Conservation (phyloP, 2,329 filamentous ascomycete genomes). For the Aureobasidium subglaciale region DNA sequence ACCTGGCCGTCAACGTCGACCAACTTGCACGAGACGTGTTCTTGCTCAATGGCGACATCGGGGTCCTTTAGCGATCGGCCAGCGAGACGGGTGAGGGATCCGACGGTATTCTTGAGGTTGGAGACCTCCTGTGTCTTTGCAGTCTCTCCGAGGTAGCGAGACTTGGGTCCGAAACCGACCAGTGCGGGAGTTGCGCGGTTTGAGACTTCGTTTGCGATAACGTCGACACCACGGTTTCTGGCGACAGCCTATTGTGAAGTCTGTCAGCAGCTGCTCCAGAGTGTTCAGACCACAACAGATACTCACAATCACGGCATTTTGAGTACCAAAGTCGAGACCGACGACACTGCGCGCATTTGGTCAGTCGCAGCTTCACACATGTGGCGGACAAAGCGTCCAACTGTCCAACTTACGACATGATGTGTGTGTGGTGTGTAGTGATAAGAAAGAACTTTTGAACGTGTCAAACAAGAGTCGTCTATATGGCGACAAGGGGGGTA, state of each 20-base stretch:
- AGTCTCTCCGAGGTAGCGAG: slow-evolving; percentile 85
- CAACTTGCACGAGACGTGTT: slow-evolving; percentile 78
- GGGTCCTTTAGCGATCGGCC: slow-evolving; percentile 83
- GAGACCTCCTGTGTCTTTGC: slow-evolving; percentile 99
- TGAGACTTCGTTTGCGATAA: slow-evolving; percentile 98
- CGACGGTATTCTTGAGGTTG: slow-evolving; percentile 98
- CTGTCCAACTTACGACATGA: slow-evolving; percentile 1
- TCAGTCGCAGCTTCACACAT: slow-evolving; percentile 17
- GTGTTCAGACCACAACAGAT: neutral
- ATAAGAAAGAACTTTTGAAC: slow-evolving; percentile 10
- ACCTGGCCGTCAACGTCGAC: slow-evolving; percentile 91
- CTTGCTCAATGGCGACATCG: slow-evolving; percentile 86
- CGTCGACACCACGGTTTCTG: slow-evolving; percentile 96
- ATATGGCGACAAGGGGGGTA: slow-evolving; percentile 3
- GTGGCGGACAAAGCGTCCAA: neutral
- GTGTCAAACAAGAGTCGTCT: slow-evolving; percentile 7
- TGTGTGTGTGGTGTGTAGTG: slow-evolving; percentile 1
- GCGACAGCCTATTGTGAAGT: slow-evolving; percentile 60
- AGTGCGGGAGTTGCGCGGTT: slow-evolving; percentile 96
- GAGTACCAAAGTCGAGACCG: slow-evolving; percentile 89
- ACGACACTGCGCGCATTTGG: slow-evolving; percentile 31
- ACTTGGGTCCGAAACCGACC: slow-evolving; percentile 91
- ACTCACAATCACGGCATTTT: slow-evolving; percentile 77
- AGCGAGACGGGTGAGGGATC: slow-evolving; percentile 83
- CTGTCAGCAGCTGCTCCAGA: slow-evolving; percentile 16